phyloP scores from a whole-genome alignment of 768 basidiomycete species.

The Hericium rajendrae region DNA sequence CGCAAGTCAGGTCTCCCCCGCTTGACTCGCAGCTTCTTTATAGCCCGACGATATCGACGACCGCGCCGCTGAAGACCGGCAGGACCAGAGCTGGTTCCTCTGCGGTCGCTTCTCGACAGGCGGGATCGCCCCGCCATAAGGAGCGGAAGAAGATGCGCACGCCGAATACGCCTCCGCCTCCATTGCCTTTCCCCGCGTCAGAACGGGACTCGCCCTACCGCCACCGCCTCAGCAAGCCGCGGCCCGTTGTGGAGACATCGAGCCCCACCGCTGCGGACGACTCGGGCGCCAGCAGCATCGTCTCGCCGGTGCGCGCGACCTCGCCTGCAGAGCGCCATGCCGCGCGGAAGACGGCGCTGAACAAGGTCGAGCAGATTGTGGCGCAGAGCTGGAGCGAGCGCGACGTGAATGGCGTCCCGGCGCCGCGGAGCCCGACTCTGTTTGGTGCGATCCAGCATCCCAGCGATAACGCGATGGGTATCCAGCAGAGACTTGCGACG shows the following conservation, averaged over 20 bases:
- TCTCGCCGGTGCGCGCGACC: constrained; percentile 1
- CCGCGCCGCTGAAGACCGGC: background rate
- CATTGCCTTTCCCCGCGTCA: too few species aligned
- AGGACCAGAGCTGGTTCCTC: background rate
- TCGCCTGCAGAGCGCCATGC: constrained; percentile 19
- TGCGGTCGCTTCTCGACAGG: too few species aligned
- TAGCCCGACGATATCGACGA: constrained; percentile 3
- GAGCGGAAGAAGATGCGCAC: too few species aligned
- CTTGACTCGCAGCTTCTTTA: constrained; percentile 51
- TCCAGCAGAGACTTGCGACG: constrained; percentile 12
- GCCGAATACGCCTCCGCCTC: too few species aligned
- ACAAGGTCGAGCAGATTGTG: constrained; percentile 22
- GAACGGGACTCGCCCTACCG: background rate
- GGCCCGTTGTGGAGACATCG: background rate
- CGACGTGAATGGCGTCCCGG: background rate
- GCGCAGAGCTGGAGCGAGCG: constrained; percentile 19
- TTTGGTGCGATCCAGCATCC: constrained; percentile 10
- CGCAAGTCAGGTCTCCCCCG: constrained; percentile 45
- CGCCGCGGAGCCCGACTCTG: constrained; percentile 12
- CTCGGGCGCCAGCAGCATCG: constrained; percentile 8
- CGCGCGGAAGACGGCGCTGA: constrained; percentile 19
- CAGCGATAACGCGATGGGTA: constrained; percentile 7
- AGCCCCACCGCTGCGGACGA: background rate
- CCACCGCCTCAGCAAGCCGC: constrained; percentile 13
- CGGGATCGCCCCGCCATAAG: too few species aligned